Evolutionary conservation across 2,329 filamentous ascomycete species (phyloP).

Genomic region (Septoria linicola): DNA sequence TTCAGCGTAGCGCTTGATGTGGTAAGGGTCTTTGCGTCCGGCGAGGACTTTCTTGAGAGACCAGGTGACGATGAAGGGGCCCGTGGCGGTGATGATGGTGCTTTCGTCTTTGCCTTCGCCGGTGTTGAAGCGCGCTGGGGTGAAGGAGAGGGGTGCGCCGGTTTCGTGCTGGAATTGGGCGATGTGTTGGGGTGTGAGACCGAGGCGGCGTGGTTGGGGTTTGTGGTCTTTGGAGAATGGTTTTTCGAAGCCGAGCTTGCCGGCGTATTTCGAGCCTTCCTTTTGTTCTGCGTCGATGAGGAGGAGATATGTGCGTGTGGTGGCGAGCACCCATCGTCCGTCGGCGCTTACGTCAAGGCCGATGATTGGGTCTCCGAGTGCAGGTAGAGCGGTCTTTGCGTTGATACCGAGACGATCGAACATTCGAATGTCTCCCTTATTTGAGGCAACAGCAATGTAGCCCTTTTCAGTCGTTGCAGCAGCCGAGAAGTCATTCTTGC

Average conservation of each 20-base stretch:
- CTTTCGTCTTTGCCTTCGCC: constrained; percentile 76
- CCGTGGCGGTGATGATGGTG: constrained; percentile 93
- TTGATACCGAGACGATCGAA: constrained; percentile 97
- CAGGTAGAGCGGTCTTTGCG: constrained; percentile 94
- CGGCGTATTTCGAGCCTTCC: constrained; percentile 82
- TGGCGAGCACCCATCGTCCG: constrained; percentile 91
- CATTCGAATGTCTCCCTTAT: constrained; percentile 95
- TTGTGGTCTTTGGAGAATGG: constrained; percentile 89
- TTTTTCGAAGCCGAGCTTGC: constrained; percentile 96
- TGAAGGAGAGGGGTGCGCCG: constrained; percentile 80
- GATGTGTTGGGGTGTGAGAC: constrained; percentile 84
- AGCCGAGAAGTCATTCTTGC: constrained; percentile 96
- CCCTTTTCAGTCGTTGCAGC: constrained; percentile 94
- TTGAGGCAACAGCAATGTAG: constrained; percentile 93
- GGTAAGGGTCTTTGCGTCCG: constrained; percentile 83
- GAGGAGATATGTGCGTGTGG: constrained; percentile 89
- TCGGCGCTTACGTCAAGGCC: constrained; percentile 94
- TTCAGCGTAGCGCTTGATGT: constrained; percentile 93
- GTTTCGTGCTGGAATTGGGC: constrained; percentile 98
- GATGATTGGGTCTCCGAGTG: constrained; percentile 90
- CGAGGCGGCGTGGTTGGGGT: constrained; percentile 86
- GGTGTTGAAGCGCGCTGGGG: constrained; percentile 89
- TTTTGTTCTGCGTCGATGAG: constrained; percentile 91
- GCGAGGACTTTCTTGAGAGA: constrained; percentile 83
- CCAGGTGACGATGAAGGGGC: constrained; percentile 97